Evolutionary conservation across 116 monocot species (phyloP).

Genomic region (Phalaenopsis hybrid): DNA sequence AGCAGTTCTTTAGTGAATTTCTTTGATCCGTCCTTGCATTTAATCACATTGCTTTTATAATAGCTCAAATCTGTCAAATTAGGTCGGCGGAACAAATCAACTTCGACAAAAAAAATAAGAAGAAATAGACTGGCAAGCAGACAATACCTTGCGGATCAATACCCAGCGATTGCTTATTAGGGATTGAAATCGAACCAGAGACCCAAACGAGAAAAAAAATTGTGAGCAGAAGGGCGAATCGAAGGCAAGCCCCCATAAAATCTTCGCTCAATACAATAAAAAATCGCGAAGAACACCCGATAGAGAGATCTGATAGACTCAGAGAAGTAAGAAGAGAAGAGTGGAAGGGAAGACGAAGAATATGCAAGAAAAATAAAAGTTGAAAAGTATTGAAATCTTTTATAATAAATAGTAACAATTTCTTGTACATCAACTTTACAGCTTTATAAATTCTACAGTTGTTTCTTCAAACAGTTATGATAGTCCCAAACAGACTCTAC

Average conservation of each 20-base stretch:
- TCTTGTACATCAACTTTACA: no score
- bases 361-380: no score
- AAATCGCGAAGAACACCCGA: not conserved
- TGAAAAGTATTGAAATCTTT: no score
- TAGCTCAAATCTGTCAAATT: conserved; percentile 52
- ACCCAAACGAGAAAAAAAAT: conserved; percentile 19
- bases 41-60: conserved; percentile 63
- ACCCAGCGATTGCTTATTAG: conserved; percentile 20
- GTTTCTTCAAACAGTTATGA: no score
- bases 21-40: conserved; percentile 90
- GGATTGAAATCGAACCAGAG: conserved; percentile 10
- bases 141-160: conserved; percentile 36
- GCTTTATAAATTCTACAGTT: no score
- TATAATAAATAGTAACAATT: no score
- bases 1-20: conserved; percentile 72
- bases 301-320: not conserved
- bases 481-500: no score
- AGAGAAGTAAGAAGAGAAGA: not conserved
- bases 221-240: conserved; percentile 10
- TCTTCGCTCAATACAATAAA: not conserved
- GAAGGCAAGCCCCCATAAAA: conserved; percentile 16
- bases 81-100: not conserved
- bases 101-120: not conserved
- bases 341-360: not conserved
- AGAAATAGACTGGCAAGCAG: not conserved